Base-by-base conservation (phyloP, 768 basidiomycete genomes). In the Macrolepiota fuliginosa region DNA sequence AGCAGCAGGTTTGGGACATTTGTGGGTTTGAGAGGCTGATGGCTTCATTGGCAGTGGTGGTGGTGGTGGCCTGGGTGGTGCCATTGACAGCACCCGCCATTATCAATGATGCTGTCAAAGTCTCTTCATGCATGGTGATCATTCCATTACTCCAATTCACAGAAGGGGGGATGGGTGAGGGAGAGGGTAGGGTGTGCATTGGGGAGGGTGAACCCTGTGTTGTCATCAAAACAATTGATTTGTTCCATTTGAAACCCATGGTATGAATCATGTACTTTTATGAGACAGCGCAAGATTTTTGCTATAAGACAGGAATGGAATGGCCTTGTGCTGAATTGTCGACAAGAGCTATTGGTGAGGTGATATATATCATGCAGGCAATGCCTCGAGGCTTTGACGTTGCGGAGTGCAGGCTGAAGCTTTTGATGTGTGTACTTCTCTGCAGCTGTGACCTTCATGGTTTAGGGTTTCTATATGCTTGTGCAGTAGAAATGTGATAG, bases 11-110 rank as follows among this genome's bases (percentile, higher is more conserved):
- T 2, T 74, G 70, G 0, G 79, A 73, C n/a, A 79, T 69, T 10
- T 71, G 65, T 0, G 81, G 75, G 62, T 82, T 79, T 0, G 84
- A 82, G 0, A 89, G 76, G 0, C 88, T 87, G 3, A 89, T 78
- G 2, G 35, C 59, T 32, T 47, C 45, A 12, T 35, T 4, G 11
- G 45, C 25, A 32, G 29, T 46, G 22, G n/a, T n/a, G 13, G 12
- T 12, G 1, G 10, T 10, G 13, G 19, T 49, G 47, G 22, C 47
- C 19, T 27, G 19, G 47, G 12, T 13, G n/a, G n/a, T 42, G 15
- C 40, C 15, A 15, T 42, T 17, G 15, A 42, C 15, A 42, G 40
- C 12, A 42, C 15, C n/a, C 40, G 7, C 29, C 29, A 7, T 42
- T 42, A 4, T 4, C 40, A 42, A 12, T 42, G 40, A 42, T 15